Conservation (phyloP, 202 grass and related monocot species). For the Carex arenaria region DNA sequence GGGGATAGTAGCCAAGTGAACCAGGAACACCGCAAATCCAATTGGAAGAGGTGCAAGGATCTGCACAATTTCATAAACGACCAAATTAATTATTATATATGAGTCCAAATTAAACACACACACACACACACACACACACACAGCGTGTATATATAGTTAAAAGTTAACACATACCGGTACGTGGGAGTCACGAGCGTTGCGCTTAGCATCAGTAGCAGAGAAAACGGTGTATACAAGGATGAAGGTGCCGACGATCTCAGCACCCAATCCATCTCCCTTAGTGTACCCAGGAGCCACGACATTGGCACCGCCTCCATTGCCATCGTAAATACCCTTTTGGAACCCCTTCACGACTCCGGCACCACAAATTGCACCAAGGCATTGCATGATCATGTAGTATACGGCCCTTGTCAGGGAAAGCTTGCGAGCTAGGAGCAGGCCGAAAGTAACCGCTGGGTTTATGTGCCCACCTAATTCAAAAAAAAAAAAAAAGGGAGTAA, state of each 20-base stretch:
- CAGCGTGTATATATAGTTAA: background rate
- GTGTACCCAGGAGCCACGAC: constrained; percentile 34
- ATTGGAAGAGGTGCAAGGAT: constrained; percentile 42
- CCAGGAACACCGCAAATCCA: constrained; percentile 35
- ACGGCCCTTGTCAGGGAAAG: constrained; percentile 29
- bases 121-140: background rate
- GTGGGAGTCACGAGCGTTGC: constrained; percentile 70
- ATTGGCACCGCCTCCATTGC: constrained; percentile 30
- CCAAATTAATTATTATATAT: background rate
- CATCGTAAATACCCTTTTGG: constrained; percentile 32
- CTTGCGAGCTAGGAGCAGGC: constrained; percentile 39
- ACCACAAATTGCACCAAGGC: constrained; percentile 41
- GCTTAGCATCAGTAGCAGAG: constrained; percentile 90
- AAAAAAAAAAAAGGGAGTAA: background rate
- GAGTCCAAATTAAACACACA: background rate
- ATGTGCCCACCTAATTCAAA: constrained; percentile 33
- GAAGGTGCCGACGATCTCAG: constrained; percentile 46
- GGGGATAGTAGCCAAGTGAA: constrained; percentile 40
- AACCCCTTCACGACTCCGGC: constrained; percentile 41
- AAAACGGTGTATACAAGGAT: constrained; percentile 90
- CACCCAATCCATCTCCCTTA: constrained; percentile 38
- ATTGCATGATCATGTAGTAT: constrained; percentile 50
- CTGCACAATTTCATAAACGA: constrained; percentile 23
- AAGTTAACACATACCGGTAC: constrained; percentile 28
- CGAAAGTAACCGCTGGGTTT: constrained; percentile 41